phyloP scores from a whole-genome alignment of 2,329 filamentous ascomycete genomes.

The Ophiocordyceps polyrhachis-furcata region DNA sequence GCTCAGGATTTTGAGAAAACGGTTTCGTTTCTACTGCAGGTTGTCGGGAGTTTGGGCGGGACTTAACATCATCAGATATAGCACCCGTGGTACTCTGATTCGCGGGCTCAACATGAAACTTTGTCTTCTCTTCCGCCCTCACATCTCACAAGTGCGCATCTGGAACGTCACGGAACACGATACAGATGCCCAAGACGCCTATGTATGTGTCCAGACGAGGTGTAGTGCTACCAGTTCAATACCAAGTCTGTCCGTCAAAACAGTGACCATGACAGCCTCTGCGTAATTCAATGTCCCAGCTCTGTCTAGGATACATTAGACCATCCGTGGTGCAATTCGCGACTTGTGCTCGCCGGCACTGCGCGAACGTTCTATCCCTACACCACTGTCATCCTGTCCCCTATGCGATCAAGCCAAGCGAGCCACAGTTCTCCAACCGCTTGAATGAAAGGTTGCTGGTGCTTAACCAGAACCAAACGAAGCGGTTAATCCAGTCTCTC shows the following conservation, averaged over 20 bases:
- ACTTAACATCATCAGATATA: conserved; percentile 19
- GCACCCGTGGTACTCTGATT: conserved; percentile 21
- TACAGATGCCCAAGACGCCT: too few relatives aligned
- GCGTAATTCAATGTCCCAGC: conserved; percentile 6
- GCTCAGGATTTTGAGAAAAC: conserved; percentile 23
- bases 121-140: conserved; percentile 8
- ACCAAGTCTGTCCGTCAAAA: background rate
- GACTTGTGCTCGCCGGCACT: conserved; percentile 16
- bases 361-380: conserved; percentile 19
- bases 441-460: background rate
- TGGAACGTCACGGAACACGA: background rate
- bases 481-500: conserved; percentile 6
- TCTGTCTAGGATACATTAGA: conserved; percentile 24
- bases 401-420: conserved; percentile 8
- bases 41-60: conserved; percentile 26
- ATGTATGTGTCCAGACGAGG: too few relatives aligned
- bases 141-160: conserved; percentile 1
- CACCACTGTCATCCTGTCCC: conserved; percentile 12
- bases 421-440: conserved; percentile 6
- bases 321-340: conserved; percentile 17
- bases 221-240: too few relatives aligned
- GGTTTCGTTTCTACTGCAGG: conserved; percentile 22
- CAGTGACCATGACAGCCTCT: background rate
- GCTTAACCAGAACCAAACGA: conserved; percentile 3
- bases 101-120: conserved; percentile 25